phyloP scores from a whole-genome alignment of 179 eudicot genomes.

The Silene vulgaris region DNA sequence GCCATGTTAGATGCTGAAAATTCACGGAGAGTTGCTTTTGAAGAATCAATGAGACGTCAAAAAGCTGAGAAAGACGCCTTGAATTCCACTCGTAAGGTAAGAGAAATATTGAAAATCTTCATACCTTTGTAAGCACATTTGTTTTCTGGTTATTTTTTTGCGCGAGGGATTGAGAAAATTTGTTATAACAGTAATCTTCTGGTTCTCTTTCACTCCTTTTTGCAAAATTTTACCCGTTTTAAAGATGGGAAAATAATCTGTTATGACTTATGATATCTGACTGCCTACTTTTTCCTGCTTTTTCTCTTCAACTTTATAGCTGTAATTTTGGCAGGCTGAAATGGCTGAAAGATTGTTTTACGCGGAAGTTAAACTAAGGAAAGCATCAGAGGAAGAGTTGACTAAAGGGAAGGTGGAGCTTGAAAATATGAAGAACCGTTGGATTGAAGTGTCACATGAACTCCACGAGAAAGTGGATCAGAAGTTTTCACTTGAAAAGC shows the following conservation, averaged over 20 bases:
- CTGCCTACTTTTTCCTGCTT: background rate
- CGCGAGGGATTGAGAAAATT: background rate
- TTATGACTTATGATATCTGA: too few species aligned
- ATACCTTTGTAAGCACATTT: background rate
- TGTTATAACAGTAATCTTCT: background rate
- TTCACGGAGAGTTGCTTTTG: constrained; percentile 55
- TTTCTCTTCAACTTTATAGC: background rate
- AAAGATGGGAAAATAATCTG: too few species aligned
- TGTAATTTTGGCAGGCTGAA: constrained; percentile 42
- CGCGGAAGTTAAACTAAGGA: constrained; percentile 49
- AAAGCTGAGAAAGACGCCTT: constrained; percentile 69
- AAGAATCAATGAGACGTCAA: constrained; percentile 59
- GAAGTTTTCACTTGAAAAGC: constrained; percentile 12
- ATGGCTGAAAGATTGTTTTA: constrained; percentile 42
- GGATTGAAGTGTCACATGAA: constrained; percentile 35
- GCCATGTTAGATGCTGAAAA: constrained; percentile 57
- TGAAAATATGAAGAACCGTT: constrained; percentile 34
- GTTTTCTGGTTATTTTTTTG: background rate
- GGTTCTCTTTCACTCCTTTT: background rate
- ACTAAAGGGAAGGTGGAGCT: constrained; percentile 35
- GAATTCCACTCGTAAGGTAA: constrained; percentile 62
- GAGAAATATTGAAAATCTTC: background rate
- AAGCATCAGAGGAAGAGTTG: constrained; percentile 27
- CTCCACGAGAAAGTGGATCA: constrained; percentile 37
- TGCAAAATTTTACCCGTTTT: too few species aligned